A percentile compares a stretch with the other conserved stretches of the same genome.
Conservation (phyloP, 495 filamentous ascomycete species). For the Letharia columbiana region DNA sequence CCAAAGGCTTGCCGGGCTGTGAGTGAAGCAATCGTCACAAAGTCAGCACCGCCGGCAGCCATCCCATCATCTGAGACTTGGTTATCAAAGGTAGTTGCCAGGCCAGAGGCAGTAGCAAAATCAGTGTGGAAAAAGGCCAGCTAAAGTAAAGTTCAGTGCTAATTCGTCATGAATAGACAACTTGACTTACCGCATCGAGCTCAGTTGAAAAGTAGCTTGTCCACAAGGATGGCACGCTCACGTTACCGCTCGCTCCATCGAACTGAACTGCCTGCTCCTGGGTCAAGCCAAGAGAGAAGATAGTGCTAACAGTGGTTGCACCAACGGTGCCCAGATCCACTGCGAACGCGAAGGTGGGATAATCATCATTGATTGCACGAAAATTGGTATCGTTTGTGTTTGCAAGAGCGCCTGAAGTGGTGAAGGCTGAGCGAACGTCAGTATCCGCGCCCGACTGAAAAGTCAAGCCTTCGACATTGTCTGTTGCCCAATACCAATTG, state of each 20-base stretch:
- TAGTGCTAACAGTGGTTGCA: slow-evolving; percentile 29
- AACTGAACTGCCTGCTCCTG: slow-evolving; percentile 49
- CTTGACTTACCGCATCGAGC: slow-evolving; percentile 35
- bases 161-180: background rate
- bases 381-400: slow-evolving; percentile 44
- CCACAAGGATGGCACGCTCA: slow-evolving; percentile 43
- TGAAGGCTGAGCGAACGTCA: slow-evolving; percentile 43
- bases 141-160: slow-evolving; percentile 17
- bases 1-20: slow-evolving; percentile 78
- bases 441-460: slow-evolving; percentile 44
- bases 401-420: slow-evolving; percentile 34
- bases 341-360: slow-evolving; percentile 50
- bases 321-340: slow-evolving; percentile 42
- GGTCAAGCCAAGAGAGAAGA: slow-evolving; percentile 47
- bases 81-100: slow-evolving; percentile 38
- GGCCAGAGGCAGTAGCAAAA: slow-evolving; percentile 29
- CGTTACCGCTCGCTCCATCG: slow-evolving; percentile 33
- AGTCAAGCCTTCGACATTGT: slow-evolving; percentile 32
- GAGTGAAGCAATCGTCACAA: slow-evolving; percentile 71
- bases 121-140: slow-evolving; percentile 50
- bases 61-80: slow-evolving; percentile 42
- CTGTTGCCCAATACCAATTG: slow-evolving; percentile 49
- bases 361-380: slow-evolving; percentile 43
- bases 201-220: slow-evolving; percentile 45
- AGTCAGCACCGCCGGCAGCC: slow-evolving; percentile 47